These are phyloP conservation scores for Sporothrix phasma DNA, from an alignment of 2,329 filamentous ascomycete genomes.

Conservation along the genomic window DNA sequence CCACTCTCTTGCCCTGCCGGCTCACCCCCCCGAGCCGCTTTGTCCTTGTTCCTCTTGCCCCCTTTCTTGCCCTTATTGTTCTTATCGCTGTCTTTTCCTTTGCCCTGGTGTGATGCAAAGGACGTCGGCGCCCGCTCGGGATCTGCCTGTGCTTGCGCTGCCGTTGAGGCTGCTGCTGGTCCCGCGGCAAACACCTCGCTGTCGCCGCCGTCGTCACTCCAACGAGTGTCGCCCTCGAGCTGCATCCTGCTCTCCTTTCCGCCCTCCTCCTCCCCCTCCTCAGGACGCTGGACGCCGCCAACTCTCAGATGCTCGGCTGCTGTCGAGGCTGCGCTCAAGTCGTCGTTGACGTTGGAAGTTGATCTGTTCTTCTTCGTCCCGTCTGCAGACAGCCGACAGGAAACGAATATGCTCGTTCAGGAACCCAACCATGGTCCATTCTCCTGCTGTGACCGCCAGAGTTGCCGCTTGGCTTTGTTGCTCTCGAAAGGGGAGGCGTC, in stretches of 20 bases:
- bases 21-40: background rate
- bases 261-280: background rate
- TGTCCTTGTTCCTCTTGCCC: conserved; percentile 1
- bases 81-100: background rate
- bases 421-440: background rate
- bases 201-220: background rate
- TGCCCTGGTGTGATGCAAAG: conserved; percentile 1
- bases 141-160: too few relatives aligned
- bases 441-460: background rate
- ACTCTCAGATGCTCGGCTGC: background rate
- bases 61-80: background rate
- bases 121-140: background rate
- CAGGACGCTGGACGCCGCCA: background rate
- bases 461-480: background rate
- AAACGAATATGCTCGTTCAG: background rate
- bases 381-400: background rate
- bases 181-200: background rate
- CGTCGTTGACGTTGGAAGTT: background rate
- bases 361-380: background rate
- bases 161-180: background rate
- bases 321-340: background rate
- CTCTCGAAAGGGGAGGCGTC: background rate
- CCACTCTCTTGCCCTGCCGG: background rate
- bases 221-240: background rate
- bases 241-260: too few relatives aligned